These are phyloP conservation scores for Microbotryum silenes-acaulis DNA, from an alignment of 1,284 basidiomycete species.

Conservation along the genomic window DNA sequence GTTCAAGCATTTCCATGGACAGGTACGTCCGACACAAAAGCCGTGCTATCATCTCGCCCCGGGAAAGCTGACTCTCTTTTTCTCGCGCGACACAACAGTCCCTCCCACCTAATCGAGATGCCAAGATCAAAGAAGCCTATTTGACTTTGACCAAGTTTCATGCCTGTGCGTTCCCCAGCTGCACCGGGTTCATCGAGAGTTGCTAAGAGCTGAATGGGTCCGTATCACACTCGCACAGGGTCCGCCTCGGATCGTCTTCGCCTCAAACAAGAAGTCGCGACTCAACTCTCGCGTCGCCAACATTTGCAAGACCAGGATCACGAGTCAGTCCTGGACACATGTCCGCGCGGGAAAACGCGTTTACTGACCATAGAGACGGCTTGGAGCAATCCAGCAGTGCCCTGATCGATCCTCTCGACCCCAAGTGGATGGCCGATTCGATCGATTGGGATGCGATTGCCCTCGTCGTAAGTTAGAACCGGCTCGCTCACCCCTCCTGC, in stretches of 20 bases:
- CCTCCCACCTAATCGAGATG: slow-evolving; percentile 20
- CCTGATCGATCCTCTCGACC: slow-evolving; percentile 7
- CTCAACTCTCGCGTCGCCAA: slow-evolving; percentile 14
- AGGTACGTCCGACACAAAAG: neutral
- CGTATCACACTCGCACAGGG: slow-evolving; percentile 2
- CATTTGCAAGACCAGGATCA: neutral
- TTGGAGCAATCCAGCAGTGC: neutral
- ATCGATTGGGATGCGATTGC: slow-evolving; percentile 26
- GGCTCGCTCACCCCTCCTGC: neutral
- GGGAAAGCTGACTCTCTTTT: too few relatives aligned
- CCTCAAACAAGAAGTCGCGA: slow-evolving; percentile 19
- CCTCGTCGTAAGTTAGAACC: slow-evolving; percentile 6
- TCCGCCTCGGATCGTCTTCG: slow-evolving; percentile 3
- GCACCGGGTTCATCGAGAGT: too few relatives aligned
- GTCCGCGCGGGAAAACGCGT: neutral
- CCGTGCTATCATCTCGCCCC: neutral
- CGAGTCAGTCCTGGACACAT: neutral
- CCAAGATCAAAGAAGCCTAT: slow-evolving; percentile 14
- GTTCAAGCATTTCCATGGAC: slow-evolving; percentile 21
- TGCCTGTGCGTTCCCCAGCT: slow-evolving; percentile 8
- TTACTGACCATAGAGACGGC: slow-evolving; percentile 1
- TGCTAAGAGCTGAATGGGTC: neutral
- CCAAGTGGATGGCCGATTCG: neutral
- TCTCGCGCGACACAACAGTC: neutral
- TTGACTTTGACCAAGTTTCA: slow-evolving; percentile 1